A percentile compares a stretch with the other conserved stretches of the same genome.
Evolutionary conservation across 176 grass and related monocot species (phyloP).

Genomic region (Phoenix roebelenii): DNA sequence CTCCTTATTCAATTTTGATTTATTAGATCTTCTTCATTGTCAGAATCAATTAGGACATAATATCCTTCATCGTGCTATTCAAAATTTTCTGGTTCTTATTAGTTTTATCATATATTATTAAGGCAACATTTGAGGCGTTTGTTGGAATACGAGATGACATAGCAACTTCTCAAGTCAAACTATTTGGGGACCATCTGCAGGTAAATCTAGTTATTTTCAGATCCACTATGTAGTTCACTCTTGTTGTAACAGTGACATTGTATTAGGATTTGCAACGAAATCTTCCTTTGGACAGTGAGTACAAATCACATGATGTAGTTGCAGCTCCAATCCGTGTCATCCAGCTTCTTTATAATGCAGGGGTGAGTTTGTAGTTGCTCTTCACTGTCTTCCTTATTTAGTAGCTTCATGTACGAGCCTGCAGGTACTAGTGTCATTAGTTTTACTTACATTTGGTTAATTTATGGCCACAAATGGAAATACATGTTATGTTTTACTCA

Average conservation of each 20-base stretch:
- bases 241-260: conserved; percentile 18
- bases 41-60: too few species aligned
- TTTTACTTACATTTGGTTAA: too few species aligned
- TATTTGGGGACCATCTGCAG: conserved; percentile 53
- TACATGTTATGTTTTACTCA: too few species aligned
- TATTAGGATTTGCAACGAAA: conserved; percentile 78
- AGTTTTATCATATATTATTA: conserved; percentile 12
- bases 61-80: neutral
- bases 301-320: conserved; percentile 76
- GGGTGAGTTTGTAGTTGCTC: conserved; percentile 35
- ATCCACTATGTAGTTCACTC: conserved; percentile 7
- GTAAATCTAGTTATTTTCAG: conserved; percentile 23
- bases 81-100: neutral
- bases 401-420: too few species aligned
- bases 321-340: conserved; percentile 94
- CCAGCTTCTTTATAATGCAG: conserved; percentile 86
- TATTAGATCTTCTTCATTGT: too few species aligned
- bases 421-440: too few species aligned
- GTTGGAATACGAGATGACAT: conserved; percentile 60
- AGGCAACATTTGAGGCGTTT: conserved; percentile 95
- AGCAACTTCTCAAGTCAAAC: conserved; percentile 95
- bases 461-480: too few species aligned
- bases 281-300: conserved; percentile 79
- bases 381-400: too few species aligned
- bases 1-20: too few species aligned